A percentile compares a stretch with the other conserved stretches of the same genome.
Conservation (phyloP, 176 grass and related monocot species). For the Tillandsia fasciculata region DNA sequence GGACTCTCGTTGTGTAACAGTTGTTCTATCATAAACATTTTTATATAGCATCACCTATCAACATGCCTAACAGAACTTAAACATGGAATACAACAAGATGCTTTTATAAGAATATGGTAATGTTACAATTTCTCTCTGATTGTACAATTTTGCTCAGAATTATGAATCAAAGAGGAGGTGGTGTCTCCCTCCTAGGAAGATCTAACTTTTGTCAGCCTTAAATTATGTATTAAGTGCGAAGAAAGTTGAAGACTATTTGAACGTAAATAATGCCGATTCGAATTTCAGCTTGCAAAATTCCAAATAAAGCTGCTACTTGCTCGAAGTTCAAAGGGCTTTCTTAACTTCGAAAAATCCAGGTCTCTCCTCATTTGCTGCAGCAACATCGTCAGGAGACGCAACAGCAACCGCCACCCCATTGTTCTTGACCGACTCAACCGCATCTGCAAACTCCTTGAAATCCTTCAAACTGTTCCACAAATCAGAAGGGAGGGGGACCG, state of each 20-base stretch:
- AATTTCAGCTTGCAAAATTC: background rate
- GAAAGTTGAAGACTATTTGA: background rate
- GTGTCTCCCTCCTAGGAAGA: background rate
- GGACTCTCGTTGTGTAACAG: too few relatives aligned
- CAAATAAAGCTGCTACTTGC: background rate
- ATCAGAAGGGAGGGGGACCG: conserved; percentile 4
- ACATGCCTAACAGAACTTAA: too few relatives aligned
- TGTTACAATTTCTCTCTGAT: background rate
- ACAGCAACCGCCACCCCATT: conserved; percentile 76
- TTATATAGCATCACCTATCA: too few relatives aligned
- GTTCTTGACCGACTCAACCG: conserved; percentile 62
- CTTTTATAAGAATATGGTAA: too few relatives aligned
- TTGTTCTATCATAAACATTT: too few relatives aligned
- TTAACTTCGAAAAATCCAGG: conserved; percentile 51
- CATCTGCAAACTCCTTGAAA: conserved; percentile 96
- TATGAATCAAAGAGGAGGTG: background rate
- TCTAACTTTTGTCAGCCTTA: background rate
- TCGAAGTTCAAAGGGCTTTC: conserved; percentile 50
- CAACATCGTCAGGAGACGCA: conserved; percentile 71
- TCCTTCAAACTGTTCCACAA: conserved; percentile 52
- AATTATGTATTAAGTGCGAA: background rate
- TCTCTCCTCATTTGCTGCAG: conserved; percentile 49
- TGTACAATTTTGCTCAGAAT: background rate
- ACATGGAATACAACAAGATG: too few relatives aligned
- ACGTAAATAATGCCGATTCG: background rate